Evolutionary conservation across 352 stramenopile genomes (phyloP).

Genomic region (Phytophthora aleatoria): DNA sequence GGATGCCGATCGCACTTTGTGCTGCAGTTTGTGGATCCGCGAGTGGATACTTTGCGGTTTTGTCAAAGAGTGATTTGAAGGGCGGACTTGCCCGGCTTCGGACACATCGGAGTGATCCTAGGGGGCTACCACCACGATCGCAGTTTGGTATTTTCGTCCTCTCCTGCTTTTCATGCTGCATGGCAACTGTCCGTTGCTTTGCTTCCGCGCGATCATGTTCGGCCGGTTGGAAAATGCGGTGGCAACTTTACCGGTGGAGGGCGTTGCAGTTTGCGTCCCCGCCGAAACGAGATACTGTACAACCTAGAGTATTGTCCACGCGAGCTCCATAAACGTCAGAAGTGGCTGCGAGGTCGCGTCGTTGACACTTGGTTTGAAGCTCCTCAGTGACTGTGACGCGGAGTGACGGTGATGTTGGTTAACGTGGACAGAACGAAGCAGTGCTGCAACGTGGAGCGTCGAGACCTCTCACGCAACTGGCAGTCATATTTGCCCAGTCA

Average conservation of each 20-base stretch:
- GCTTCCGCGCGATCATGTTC: background rate
- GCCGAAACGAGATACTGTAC: slow-evolving; percentile 11
- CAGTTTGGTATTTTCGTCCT: slow-evolving; percentile 16
- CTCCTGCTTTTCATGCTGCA: slow-evolving; percentile 10
- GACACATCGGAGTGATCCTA: slow-evolving; percentile 20
- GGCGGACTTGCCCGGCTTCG: slow-evolving; percentile 12
- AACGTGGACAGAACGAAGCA: background rate
- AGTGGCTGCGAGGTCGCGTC: background rate
- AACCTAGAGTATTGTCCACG: slow-evolving; percentile 5
- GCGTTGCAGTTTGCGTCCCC: background rate
- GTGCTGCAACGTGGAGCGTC: background rate
- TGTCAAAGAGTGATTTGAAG: slow-evolving; percentile 15
- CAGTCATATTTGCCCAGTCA: background rate
- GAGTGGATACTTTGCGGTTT: slow-evolving; percentile 10
- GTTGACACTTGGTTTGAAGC: background rate
- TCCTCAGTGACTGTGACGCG: background rate
- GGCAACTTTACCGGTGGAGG: background rate
- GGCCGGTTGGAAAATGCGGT: background rate
- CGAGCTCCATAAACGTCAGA: slow-evolving; percentile 13
- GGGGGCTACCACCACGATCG: slow-evolving; percentile 16
- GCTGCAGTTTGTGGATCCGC: slow-evolving; percentile 18
- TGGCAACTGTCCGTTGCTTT: slow-evolving; percentile 9
- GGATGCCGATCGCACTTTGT: slow-evolving; percentile 24
- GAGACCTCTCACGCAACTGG: slow-evolving; percentile 5
- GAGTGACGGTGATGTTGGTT: background rate